Evolutionary conservation across 305 asterid species (phyloP).

Genomic region (Solanum hybrid): DNA sequence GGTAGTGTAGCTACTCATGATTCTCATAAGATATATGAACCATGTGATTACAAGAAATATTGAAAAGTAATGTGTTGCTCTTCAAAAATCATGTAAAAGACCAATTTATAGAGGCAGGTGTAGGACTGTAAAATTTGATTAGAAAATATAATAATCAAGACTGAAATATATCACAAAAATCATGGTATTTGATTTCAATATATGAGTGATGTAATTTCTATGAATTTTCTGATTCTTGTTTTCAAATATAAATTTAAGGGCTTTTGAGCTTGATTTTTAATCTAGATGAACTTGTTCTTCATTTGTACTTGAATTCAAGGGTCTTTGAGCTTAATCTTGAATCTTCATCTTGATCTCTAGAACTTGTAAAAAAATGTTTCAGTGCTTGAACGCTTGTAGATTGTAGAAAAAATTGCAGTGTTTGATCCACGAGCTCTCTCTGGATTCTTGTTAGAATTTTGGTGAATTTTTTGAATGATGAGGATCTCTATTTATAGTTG

Average conservation of each 20-base stretch:
- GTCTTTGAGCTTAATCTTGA: not conserved
- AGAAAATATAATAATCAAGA: not conserved
- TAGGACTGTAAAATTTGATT: not conserved
- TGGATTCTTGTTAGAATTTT: not conserved
- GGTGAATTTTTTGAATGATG: not conserved
- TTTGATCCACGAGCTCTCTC: not conserved
- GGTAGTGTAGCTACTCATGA: not conserved
- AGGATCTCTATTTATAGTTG: not conserved
- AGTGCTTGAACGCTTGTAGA: not conserved
- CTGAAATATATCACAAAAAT: not conserved
- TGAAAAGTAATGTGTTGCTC: not conserved
- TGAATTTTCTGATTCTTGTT: not conserved
- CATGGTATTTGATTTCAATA: not conserved
- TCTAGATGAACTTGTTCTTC: not conserved
- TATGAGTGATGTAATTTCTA: not conserved
- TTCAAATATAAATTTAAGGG: not conserved
- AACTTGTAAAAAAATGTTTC: not conserved
- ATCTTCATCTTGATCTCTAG: not conserved
- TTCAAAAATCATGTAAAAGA: not conserved
- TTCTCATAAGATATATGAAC: not conserved
- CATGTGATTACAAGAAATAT: not conserved
- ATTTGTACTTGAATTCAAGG: not conserved
- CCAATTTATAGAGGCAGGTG: not conserved
- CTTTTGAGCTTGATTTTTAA: not conserved
- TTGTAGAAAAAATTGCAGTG: not conserved